Percentiles rank a stretch among this genome's conserved stretches.
phyloP scores from a whole-genome alignment of 2,329 filamentous ascomycete species.

The Pleurostoma richardsiae region DNA sequence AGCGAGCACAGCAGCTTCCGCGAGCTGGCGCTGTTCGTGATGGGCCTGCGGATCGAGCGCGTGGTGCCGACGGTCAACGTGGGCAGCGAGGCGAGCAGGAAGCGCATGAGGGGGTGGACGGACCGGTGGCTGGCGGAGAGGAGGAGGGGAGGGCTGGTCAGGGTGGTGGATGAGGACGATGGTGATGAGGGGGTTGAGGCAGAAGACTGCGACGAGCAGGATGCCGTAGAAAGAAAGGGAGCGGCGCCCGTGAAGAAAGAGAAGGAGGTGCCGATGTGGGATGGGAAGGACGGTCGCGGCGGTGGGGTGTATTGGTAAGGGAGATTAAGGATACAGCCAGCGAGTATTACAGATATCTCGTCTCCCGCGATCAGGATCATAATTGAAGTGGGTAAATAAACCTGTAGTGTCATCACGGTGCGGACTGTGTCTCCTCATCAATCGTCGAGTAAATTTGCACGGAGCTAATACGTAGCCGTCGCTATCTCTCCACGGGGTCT shows the following conservation, averaged over 20 bases:
- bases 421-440: no score
- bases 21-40: slow-evolving; percentile 90
- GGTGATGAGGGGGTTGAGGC: slow-evolving; percentile 16
- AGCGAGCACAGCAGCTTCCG: slow-evolving; percentile 94
- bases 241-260: slow-evolving; percentile 1
- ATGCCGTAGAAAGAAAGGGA: slow-evolving; percentile 11
- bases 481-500: no score
- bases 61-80: slow-evolving; percentile 92
- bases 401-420: no score
- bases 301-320: slow-evolving; percentile 33
- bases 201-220: slow-evolving; percentile 29
- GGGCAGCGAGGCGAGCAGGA: slow-evolving; percentile 50
- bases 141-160: slow-evolving; percentile 47
- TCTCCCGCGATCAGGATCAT: no score
- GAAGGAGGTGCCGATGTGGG: slow-evolving; percentile 22
- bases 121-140: slow-evolving; percentile 59
- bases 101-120: slow-evolving; percentile 60
- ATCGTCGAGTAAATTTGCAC: no score
- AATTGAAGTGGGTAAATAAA: no score
- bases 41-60: slow-evolving; percentile 79
- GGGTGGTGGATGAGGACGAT: slow-evolving; percentile 34
- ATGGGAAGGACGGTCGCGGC: slow-evolving; percentile 32
- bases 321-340: no score
- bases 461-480: no score
- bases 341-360: no score